Base-by-base conservation (phyloP, 2,329 filamentous ascomycete species). In the Nectriaceae sp. region DNA sequence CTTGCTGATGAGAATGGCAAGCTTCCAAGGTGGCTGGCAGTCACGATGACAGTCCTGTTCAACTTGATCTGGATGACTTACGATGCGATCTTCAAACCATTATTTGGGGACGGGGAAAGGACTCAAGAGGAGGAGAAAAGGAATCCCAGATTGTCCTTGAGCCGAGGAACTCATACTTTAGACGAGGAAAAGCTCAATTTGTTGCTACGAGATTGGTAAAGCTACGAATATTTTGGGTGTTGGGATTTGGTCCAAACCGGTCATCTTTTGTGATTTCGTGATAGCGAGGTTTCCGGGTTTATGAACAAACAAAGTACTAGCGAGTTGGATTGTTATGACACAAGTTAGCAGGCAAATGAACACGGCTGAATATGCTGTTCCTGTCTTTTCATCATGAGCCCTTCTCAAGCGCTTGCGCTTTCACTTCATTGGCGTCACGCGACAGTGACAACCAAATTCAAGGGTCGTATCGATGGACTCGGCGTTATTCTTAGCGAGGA, bases 21-120 rank as follows among this genome's bases (percentile, higher is more conserved):
- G 45, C 72, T 82, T 44, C 91, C 92, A 0, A 61, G 63, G 11
- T 95, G 89, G 89, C 53, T 93, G 42, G 76, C 73, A 3, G 66
- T 67, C 15, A 44, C 79, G 0, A 73, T 78, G 47, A 77, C 75
- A 1, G 66, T 74, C 2, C 11, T 87, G 2, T 83, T 87, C 49
- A 75, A 70, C 15, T 11, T 70, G 3, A 50, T 73, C 10, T 81
- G 78, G 78, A 57, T 66, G 49, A 56, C 52, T 3, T 79, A 81
- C 42, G 77, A 80, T 43, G 22, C 21, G 2, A 64, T 75, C 3
- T 65, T 75, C 56, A 85, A 83, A 66, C 72, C 70, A 1, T 35
- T 86, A 0, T 97, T 95, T 75, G 93, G 93, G 1, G 89, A 97
- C 64, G 94, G 94, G 0, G 93, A 97, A 75, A 81, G 79, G 60